Conservation (phyloP, 176 grass and related monocot genomes). For the Urochloa ruziziensis region DNA sequence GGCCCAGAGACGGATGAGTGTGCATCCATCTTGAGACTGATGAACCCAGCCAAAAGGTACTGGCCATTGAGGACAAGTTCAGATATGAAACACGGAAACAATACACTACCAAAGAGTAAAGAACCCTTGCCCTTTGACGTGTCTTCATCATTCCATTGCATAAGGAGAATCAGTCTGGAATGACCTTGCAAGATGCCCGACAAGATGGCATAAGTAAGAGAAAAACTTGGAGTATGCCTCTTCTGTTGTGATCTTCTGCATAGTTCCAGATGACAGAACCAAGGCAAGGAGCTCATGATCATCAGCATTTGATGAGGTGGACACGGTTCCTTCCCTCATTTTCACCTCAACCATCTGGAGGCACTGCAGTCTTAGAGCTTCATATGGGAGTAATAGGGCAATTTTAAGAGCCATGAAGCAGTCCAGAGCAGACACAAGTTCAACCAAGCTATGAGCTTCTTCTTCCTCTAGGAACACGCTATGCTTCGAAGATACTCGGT, state of each 20-base stretch:
- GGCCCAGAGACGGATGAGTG: slow-evolving; percentile 59
- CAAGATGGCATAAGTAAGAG: slow-evolving; percentile 62
- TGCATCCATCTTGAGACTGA: slow-evolving; percentile 93
- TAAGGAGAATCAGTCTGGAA: slow-evolving; percentile 57
- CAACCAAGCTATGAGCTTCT: slow-evolving; percentile 56
- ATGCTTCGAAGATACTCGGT: slow-evolving; percentile 51
- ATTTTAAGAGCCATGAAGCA: slow-evolving; percentile 69
- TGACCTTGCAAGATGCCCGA: slow-evolving; percentile 56
- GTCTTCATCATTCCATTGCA: slow-evolving; percentile 12
- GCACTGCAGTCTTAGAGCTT: slow-evolving; percentile 55
- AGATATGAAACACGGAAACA: slow-evolving; percentile 81
- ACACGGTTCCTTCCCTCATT: slow-evolving; percentile 56
- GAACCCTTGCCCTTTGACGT: slow-evolving; percentile 25
- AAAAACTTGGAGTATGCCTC: slow-evolving; percentile 51
- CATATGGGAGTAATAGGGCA: slow-evolving; percentile 63
- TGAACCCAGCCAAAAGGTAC: slow-evolving; percentile 66
- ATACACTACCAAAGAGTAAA: slow-evolving; percentile 48
- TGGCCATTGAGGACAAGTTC: slow-evolving; percentile 65
- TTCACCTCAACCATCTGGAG: slow-evolving; percentile 62
- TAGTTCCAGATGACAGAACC: slow-evolving; percentile 58
- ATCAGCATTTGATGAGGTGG: slow-evolving; percentile 46
- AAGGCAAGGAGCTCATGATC: slow-evolving; percentile 61
- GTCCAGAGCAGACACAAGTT: slow-evolving; percentile 47
- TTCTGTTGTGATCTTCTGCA: slow-evolving; percentile 38
- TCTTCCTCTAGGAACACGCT: slow-evolving; percentile 56